Evolutionary conservation across 768 basidiomycete species (phyloP).

Genomic region (Mycena indigotica): DNA sequence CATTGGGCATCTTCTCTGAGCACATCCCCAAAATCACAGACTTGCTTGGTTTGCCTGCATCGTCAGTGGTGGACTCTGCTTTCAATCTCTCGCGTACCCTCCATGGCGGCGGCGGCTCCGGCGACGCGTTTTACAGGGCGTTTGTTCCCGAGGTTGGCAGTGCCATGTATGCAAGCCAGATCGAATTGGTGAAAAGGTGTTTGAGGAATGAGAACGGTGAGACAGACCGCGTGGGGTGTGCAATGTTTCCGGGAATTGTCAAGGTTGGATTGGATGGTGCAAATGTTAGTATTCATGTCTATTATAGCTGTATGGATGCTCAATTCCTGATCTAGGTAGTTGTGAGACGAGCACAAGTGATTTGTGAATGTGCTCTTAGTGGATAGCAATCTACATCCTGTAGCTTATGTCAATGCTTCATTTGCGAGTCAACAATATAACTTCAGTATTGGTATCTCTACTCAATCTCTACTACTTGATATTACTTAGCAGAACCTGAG

Average conservation of each 20-base stretch:
- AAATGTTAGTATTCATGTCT: slow-evolving; percentile 5
- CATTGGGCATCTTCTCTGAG: slow-evolving; percentile 65
- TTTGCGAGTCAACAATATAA: too few species aligned
- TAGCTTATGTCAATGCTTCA: too few species aligned
- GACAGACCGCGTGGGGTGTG: slow-evolving; percentile 74
- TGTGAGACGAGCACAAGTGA: slow-evolving; percentile 81
- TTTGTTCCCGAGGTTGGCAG: slow-evolving; percentile 85
- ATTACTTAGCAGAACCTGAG: too few species aligned
- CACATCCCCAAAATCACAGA: slow-evolving; percentile 67
- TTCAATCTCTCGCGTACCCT: slow-evolving; percentile 86
- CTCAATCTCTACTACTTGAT: too few species aligned
- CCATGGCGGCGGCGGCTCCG: slow-evolving; percentile 62
- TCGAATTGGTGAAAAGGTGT: slow-evolving; percentile 85
- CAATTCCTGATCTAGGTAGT: slow-evolving; percentile 47
- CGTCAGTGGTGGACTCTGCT: slow-evolving; percentile 67
- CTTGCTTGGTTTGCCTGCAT: slow-evolving; percentile 49
- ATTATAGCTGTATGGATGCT: background rate
- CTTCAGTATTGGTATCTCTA: too few species aligned
- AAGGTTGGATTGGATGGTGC: slow-evolving; percentile 50
- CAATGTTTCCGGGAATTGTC: slow-evolving; percentile 86
- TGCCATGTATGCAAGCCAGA: slow-evolving; percentile 72
- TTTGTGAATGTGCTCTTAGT: slow-evolving; percentile 77
- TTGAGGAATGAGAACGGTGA: slow-evolving; percentile 75
- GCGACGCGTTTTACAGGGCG: slow-evolving; percentile 82
- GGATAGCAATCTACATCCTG: too few species aligned